A percentile compares a stretch with the other conserved stretches of the same genome.
phyloP scores from a whole-genome alignment of 257 asterid species.

The Solanum pimpinellifolium region DNA sequence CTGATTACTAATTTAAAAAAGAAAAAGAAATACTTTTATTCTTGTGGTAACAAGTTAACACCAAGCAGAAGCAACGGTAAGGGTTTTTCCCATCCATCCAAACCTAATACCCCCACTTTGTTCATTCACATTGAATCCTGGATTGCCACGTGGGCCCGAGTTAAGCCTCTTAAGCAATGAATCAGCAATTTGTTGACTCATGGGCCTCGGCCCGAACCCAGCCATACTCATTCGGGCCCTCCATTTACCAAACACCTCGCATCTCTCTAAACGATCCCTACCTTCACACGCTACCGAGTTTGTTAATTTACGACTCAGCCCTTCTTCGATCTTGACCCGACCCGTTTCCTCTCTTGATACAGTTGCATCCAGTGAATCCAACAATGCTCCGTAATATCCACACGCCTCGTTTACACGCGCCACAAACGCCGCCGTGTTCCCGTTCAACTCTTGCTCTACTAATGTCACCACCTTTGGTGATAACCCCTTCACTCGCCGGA shows the following conservation, averaged over 20 bases:
- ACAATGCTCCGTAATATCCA: slow-evolving; percentile 44
- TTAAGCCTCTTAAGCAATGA: slow-evolving; percentile 44
- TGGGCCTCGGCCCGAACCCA: slow-evolving; percentile 39
- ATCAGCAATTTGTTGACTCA: slow-evolving; percentile 47
- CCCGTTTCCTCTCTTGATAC: slow-evolving; percentile 23
- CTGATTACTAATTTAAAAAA: neutral
- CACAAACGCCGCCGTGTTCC: slow-evolving; percentile 55
- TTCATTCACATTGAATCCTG: slow-evolving; percentile 60
- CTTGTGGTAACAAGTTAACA: slow-evolving; percentile 15
- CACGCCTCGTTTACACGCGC: slow-evolving; percentile 60
- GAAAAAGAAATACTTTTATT: neutral
- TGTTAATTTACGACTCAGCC: slow-evolving; percentile 48
- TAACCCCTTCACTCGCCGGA: slow-evolving; percentile 64
- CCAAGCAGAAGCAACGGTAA: slow-evolving; percentile 83
- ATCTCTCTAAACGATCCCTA: slow-evolving; percentile 68
- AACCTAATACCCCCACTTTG: slow-evolving; percentile 61
- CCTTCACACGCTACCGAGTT: slow-evolving; percentile 93
- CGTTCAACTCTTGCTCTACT: slow-evolving; percentile 70
- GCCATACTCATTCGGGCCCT: slow-evolving; percentile 81
- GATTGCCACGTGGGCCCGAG: slow-evolving; percentile 70
- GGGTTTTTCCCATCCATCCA: slow-evolving; percentile 80
- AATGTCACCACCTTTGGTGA: slow-evolving; percentile 58
- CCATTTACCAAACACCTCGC: slow-evolving; percentile 88
- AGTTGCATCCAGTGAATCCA: slow-evolving; percentile 61
- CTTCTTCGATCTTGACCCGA: slow-evolving; percentile 60